phyloP scores from a whole-genome alignment of 1,284 basidiomycete species.

The Rhizopogon parksii region DNA sequence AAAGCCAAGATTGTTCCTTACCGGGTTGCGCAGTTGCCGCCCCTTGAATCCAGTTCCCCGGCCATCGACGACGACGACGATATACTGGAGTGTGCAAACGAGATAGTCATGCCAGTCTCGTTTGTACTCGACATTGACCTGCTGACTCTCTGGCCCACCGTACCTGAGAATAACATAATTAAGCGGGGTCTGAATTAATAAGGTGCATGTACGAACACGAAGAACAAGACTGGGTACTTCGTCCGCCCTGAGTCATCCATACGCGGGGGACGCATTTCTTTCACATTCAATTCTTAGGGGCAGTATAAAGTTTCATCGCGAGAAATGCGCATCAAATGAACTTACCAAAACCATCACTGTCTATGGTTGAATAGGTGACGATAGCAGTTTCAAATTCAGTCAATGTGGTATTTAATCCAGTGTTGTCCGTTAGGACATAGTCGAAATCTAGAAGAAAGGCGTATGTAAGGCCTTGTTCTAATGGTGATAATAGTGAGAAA shows the following conservation, averaged over 20 bases:
- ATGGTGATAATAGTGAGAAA: constrained; percentile 7
- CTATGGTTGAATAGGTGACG: constrained; percentile 63
- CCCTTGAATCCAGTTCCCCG: constrained; percentile 94
- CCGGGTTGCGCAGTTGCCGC: constrained; percentile 71
- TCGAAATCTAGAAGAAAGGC: constrained; percentile 40
- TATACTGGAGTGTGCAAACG: constrained; percentile 75
- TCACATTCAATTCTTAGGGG: constrained; percentile 69
- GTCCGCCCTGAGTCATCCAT: constrained; percentile 91
- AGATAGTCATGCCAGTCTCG: constrained; percentile 87
- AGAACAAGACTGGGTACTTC: constrained; percentile 89
- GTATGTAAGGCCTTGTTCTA: neutral
- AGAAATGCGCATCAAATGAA: constrained; percentile 12
- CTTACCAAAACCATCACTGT: constrained; percentile 75
- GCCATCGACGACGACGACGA: constrained; percentile 85
- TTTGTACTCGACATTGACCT: constrained; percentile 58
- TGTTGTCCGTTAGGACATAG: constrained; percentile 69
- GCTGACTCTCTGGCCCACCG: constrained; percentile 84
- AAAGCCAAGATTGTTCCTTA: constrained; percentile 80
- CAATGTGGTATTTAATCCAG: constrained; percentile 62
- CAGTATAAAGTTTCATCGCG: constrained; percentile 16
- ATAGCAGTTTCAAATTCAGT: constrained; percentile 69
- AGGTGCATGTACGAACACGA: constrained; percentile 44
- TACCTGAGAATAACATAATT: constrained; percentile 46
- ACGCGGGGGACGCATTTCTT: constrained; percentile 84
- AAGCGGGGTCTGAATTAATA: neutral